Evolutionary conservation across 2,329 filamentous ascomycete genomes (phyloP).

Genomic region (Metarhizium brunneum): DNA sequence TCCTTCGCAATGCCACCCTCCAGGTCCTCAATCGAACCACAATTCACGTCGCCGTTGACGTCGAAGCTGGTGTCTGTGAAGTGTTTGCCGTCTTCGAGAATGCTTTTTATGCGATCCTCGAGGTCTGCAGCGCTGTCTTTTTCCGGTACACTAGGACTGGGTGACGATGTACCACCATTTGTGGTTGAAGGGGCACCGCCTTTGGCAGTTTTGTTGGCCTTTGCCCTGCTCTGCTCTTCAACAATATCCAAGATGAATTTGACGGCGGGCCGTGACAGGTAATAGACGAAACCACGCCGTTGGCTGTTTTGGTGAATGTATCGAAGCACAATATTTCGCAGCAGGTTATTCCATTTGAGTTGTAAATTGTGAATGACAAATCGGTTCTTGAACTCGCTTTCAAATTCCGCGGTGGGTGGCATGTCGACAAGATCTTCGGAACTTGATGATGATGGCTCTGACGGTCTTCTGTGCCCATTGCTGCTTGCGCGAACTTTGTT

Average conservation of each 20-base stretch:
- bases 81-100: conserved; percentile 74
- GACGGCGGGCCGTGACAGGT: conserved; percentile 87
- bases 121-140: conserved; percentile 57
- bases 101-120: conserved; percentile 75
- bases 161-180: conserved; percentile 22
- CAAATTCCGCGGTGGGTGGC: conserved; percentile 67
- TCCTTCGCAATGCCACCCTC: conserved; percentile 74
- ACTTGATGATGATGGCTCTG: conserved; percentile 24
- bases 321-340: conserved; percentile 91
- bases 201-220: conserved; percentile 27
- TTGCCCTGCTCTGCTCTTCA: conserved; percentile 78
- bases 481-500: conserved; percentile 23
- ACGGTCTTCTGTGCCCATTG: conserved; percentile 17
- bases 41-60: conserved; percentile 22
- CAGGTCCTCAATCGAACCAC: conserved; percentile 48
- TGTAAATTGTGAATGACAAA: conserved; percentile 98
- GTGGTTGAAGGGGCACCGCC: conserved; percentile 13
- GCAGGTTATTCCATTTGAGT: conserved; percentile 94
- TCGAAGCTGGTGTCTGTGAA: conserved; percentile 47
- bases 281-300: conserved; percentile 92
- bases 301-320: conserved; percentile 98
- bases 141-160: conserved; percentile 33
- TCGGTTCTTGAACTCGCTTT: conserved; percentile 93
- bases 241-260: conserved; percentile 98
- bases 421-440: conserved; percentile 46